Percentiles rank a stretch among this genome's conserved stretches.
These are phyloP conservation scores for Yarrowia sp. DNA, from an alignment of 805 yeast species.

Conservation along the genomic window DNA sequence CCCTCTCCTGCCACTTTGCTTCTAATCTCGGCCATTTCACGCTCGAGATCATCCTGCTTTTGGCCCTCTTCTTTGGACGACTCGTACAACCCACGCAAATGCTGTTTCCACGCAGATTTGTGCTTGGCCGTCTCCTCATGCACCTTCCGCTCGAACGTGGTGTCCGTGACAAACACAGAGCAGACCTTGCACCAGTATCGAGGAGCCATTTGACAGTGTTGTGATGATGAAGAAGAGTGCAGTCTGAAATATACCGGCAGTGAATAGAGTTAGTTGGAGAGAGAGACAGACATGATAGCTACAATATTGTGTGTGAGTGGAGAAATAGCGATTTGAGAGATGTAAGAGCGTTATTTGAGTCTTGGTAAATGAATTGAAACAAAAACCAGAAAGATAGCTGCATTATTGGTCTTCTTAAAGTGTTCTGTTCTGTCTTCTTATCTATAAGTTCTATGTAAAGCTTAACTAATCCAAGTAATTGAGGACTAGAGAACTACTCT, in stretches of 20 bases:
- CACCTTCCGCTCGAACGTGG: conserved; percentile 40
- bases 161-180: conserved; percentile 36
- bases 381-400: too few relatives aligned
- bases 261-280: not conserved
- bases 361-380: too few relatives aligned
- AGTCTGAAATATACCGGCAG: not conserved
- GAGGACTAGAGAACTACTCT: too few relatives aligned
- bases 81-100: conserved; percentile 34
- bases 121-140: conserved; percentile 40
- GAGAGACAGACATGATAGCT: not conserved
- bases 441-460: too few relatives aligned
- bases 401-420: too few relatives aligned
- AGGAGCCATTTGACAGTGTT: conserved; percentile 5
- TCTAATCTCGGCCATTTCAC: conserved; percentile 21
- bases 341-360: too few relatives aligned
- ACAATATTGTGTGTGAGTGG: too few relatives aligned
- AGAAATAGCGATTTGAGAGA: too few relatives aligned
- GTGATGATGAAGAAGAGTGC: not conserved
- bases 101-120: conserved; percentile 39
- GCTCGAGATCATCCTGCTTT: conserved; percentile 18
- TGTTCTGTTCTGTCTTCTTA: too few relatives aligned
- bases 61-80: not conserved
- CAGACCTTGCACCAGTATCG: conserved; percentile 33
- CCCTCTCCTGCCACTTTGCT: conserved; percentile 12
- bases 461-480: too few relatives aligned